phyloP scores from a whole-genome alignment of 208 protist genomes.

The Acanthamoeba healyi region DNA sequence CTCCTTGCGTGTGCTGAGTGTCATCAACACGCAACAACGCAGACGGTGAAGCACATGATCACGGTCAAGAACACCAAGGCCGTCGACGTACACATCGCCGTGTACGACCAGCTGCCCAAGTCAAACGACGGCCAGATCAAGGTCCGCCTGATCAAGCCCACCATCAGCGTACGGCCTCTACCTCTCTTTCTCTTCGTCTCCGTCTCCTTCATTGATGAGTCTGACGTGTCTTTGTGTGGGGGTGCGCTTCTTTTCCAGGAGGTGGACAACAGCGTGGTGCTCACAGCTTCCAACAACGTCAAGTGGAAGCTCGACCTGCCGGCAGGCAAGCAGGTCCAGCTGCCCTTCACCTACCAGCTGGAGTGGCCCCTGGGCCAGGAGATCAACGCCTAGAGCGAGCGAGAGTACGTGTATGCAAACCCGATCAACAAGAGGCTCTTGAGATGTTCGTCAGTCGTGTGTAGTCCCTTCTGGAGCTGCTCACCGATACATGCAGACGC shows the following conservation, averaged over 20 bases:
- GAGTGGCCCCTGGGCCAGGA: constrained; percentile 35
- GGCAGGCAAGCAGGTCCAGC: neutral
- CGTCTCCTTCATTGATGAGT: too few species aligned
- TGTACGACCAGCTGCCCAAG: constrained; percentile 52
- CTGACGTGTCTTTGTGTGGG: too few species aligned
- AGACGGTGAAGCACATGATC: constrained; percentile 32
- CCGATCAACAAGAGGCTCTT: too few species aligned
- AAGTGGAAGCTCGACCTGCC: constrained; percentile 18
- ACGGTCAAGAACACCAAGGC: constrained; percentile 41
- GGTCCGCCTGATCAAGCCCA: neutral
- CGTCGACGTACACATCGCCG: neutral
- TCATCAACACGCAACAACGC: too few species aligned
- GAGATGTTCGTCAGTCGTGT: too few species aligned
- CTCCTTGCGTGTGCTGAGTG: too few species aligned
- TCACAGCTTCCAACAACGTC: neutral
- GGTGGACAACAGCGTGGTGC: neutral
- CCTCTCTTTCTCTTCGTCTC: too few species aligned
- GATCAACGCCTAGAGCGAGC: neutral
- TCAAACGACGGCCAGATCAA: constrained; percentile 40
- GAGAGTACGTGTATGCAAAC: too few species aligned
- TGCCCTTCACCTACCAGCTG: constrained; percentile 8
- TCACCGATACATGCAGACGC: too few species aligned
- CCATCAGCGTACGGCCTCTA: neutral
- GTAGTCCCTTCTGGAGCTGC: too few species aligned
- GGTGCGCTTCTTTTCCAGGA: neutral